These are phyloP conservation scores for Ceratobasidium sp. DNA, from an alignment of 1,284 basidiomycete genomes.

Conservation along the genomic window DNA sequence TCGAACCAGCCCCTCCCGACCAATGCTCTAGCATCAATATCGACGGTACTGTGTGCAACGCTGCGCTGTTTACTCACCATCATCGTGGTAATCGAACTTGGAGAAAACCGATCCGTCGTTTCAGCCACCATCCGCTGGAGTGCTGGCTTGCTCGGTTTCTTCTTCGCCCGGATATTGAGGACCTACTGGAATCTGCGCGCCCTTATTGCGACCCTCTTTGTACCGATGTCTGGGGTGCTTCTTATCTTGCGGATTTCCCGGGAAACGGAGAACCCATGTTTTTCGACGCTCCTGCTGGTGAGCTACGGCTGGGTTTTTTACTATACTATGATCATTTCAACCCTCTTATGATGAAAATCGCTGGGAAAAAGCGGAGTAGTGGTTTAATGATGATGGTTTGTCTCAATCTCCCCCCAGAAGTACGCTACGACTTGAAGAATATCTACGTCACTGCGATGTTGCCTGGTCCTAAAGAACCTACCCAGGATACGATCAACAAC, in stretches of 20 bases:
- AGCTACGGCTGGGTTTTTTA: constrained; percentile 54
- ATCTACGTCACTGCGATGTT: constrained; percentile 59
- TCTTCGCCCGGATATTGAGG: constrained; percentile 28
- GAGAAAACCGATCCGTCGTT: constrained; percentile 2
- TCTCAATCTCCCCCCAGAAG: constrained; percentile 58
- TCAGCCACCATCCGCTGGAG: constrained; percentile 13
- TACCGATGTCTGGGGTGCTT: constrained; percentile 55
- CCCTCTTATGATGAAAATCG: constrained; percentile 46
- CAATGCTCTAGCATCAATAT: background rate
- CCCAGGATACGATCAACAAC: constrained; percentile 55
- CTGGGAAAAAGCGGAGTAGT: constrained; percentile 56
- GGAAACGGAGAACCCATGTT: constrained; percentile 51
- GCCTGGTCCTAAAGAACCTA: constrained; percentile 56
- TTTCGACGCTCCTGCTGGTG: constrained; percentile 47
- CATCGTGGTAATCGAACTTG: background rate
- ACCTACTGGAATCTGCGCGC: constrained; percentile 9
- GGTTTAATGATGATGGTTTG: constrained; percentile 59
- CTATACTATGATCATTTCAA: constrained; percentile 59
- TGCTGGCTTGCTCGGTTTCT: constrained; percentile 30
- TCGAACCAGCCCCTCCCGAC: background rate
- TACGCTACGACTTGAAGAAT: constrained; percentile 58
- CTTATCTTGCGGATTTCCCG: constrained; percentile 52
- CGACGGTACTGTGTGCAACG: background rate
- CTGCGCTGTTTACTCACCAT: background rate
- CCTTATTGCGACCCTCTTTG: background rate